A percentile compares a stretch with the other conserved stretches of the same genome.
Conservation (phyloP, 2,329 filamentous ascomycete genomes). For the Rhynchosporium agropyri region DNA sequence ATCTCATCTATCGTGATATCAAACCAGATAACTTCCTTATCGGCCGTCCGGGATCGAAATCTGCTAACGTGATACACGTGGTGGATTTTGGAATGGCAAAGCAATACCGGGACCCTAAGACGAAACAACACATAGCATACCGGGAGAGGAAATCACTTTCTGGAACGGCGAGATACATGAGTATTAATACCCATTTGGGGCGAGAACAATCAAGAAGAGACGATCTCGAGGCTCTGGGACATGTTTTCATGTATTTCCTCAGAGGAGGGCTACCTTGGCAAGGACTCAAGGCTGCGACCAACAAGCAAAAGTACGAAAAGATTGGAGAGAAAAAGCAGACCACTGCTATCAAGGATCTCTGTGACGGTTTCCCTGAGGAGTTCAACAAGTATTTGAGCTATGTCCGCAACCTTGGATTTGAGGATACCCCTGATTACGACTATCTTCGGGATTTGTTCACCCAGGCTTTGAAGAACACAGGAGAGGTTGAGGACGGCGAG, state of each 20-base stretch:
- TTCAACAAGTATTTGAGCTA: constrained; percentile 98
- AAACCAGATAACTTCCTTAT: constrained; percentile 99
- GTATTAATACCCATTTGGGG: constrained; percentile 97
- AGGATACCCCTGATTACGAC: constrained; percentile 98
- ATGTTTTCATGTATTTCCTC: constrained; percentile 76
- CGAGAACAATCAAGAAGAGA: constrained; percentile 95
- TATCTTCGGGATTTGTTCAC: constrained; percentile 96
- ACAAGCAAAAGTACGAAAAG: constrained; percentile 99
- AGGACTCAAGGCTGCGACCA: constrained; percentile 72
- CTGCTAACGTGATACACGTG: constrained; percentile 97
- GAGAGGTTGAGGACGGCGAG: constrained; percentile 94
- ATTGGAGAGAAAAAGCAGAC: constrained; percentile 99
- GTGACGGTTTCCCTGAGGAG: constrained; percentile 93
- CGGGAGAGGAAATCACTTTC: constrained; percentile 95
- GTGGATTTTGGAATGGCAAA: constrained; percentile 99
- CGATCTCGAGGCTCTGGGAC: constrained; percentile 84
- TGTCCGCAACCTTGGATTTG: constrained; percentile 95
- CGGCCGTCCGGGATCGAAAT: constrained; percentile 86
- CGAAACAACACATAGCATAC: constrained; percentile 98
- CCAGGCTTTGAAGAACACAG: constrained; percentile 89
- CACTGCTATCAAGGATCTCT: constrained; percentile 93
- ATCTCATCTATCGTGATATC: constrained; percentile 98
- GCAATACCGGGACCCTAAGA: constrained; percentile 98
- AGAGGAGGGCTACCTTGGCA: constrained; percentile 74
- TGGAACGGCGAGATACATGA: constrained; percentile 97